Conservation (phyloP, 768 basidiomycete species). For the Tulasnella sp. region DNA sequence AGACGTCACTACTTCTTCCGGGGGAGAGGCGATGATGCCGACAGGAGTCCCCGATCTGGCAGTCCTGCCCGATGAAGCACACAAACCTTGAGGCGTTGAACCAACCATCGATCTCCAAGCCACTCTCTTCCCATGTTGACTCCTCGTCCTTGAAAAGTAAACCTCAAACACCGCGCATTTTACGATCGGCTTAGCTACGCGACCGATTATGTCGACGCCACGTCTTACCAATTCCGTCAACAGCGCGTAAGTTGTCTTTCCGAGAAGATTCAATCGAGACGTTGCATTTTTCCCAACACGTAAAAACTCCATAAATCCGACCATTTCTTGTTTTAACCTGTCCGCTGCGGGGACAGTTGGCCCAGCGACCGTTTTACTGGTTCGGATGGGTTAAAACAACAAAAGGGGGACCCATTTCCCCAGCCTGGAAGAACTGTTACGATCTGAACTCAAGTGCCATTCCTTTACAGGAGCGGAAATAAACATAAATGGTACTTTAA, state of each 20-base stretch:
- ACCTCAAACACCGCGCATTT: neutral
- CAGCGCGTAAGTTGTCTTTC: neutral
- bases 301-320: too few species aligned
- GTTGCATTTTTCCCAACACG: too few species aligned
- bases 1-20: neutral
- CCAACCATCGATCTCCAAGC: neutral
- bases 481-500: too few species aligned
- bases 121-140: neutral
- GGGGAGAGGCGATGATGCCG: neutral
- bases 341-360: neutral
- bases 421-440: too few species aligned
- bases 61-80: neutral
- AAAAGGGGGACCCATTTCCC: too few species aligned
- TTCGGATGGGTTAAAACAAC: neutral
- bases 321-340: too few species aligned
- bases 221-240: neutral
- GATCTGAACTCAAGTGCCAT: too few species aligned
- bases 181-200: neutral
- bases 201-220: neutral
- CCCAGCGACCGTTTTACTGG: neutral
- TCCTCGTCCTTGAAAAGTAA: neutral
- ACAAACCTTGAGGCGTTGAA: neutral
- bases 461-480: too few species aligned
- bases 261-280: too few species aligned
- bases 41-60: neutral